A percentile compares a stretch with the other conserved stretches of the same genome.
phyloP scores from a whole-genome alignment of 345 rosid genomes.

The Litchi chinensis region DNA sequence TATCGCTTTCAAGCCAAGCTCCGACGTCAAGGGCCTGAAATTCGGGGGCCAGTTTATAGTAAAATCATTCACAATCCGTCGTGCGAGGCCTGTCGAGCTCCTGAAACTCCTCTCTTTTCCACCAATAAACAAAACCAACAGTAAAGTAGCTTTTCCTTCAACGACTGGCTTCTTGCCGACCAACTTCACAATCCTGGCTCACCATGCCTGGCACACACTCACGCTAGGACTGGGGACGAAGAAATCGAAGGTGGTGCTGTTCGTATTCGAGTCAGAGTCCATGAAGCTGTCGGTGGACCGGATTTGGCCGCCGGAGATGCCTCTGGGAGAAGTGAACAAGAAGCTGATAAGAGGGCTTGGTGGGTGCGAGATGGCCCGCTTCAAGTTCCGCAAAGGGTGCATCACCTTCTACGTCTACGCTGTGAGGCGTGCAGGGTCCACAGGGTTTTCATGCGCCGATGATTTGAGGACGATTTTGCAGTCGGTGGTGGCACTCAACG shows the following conservation, averaged over 20 bases:
- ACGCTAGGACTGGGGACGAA: conserved; percentile 91
- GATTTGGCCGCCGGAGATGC: conserved; percentile 83
- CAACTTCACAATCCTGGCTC: conserved; percentile 91
- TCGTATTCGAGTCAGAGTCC: conserved; percentile 81
- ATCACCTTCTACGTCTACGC: conserved; percentile 97
- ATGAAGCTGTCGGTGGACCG: conserved; percentile 59
- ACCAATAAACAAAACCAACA: conserved; percentile 33
- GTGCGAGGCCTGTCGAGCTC: conserved; percentile 79
- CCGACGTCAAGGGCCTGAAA: conserved; percentile 85
- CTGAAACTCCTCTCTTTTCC: conserved; percentile 79
- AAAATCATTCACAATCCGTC: conserved; percentile 89
- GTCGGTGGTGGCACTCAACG: conserved; percentile 85
- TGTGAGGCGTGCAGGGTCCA: conserved; percentile 53
- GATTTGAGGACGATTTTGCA: conserved; percentile 75
- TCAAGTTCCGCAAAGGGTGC: conserved; percentile 94
- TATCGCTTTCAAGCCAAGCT: conserved; percentile 67
- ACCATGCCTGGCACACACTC: conserved; percentile 96
- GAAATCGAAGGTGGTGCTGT: conserved; percentile 75
- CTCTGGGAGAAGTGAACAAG: conserved; percentile 89
- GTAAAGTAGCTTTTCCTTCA: conserved; percentile 58
- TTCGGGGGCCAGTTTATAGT: conserved; percentile 92
- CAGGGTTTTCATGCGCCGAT: conserved; percentile 73
- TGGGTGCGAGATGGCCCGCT: conserved; percentile 87
- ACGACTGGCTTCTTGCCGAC: conserved; percentile 87
- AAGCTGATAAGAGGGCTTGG: conserved; percentile 62